Conservation (phyloP, 805 yeast genomes). For the Candida ficus region DNA sequence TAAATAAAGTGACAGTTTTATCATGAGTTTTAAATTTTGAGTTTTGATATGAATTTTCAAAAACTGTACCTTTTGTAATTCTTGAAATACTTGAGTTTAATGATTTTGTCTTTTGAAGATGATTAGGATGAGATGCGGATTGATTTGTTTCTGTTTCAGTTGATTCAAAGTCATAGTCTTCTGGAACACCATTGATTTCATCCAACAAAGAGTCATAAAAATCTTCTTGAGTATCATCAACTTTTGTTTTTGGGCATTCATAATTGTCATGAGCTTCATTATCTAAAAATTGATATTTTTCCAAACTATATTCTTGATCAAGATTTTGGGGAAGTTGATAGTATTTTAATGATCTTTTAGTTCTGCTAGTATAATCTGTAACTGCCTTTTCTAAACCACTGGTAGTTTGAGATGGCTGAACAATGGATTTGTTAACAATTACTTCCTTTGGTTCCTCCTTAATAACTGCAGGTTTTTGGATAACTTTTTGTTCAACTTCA, state of each 20-base stretch:
- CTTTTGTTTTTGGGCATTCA: background rate
- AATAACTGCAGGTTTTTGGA: background rate
- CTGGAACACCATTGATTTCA: slow-evolving; percentile 47
- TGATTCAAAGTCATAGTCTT: slow-evolving; percentile 30
- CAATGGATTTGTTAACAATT: background rate
- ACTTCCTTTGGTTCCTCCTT: background rate
- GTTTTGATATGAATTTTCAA: slow-evolving; percentile 26
- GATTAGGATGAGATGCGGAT: too few relatives aligned
- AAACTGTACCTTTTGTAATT: slow-evolving; percentile 18
- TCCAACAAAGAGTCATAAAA: slow-evolving; percentile 41
- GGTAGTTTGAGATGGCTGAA: too few relatives aligned
- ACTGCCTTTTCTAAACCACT: background rate
- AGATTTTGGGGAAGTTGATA: slow-evolving; percentile 32
- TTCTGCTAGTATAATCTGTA: background rate
- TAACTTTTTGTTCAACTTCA: slow-evolving; percentile 12
- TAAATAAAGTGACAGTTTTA: slow-evolving; percentile 36
- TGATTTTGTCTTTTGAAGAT: too few relatives aligned
- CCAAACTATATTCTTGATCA: slow-evolving; percentile 28
- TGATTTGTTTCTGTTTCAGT: slow-evolving; percentile 1
- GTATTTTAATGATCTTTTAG: slow-evolving; percentile 27
- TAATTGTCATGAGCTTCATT: slow-evolving; percentile 6
- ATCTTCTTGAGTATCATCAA: slow-evolving; percentile 4
- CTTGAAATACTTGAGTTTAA: slow-evolving; percentile 14
- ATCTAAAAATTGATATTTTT: slow-evolving; percentile 1
- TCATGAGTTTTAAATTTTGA: slow-evolving; percentile 32